These are phyloP conservation scores for Waltiozyma sp. DNA, from an alignment of 1,139 yeast species.

Conservation along the genomic window DNA sequence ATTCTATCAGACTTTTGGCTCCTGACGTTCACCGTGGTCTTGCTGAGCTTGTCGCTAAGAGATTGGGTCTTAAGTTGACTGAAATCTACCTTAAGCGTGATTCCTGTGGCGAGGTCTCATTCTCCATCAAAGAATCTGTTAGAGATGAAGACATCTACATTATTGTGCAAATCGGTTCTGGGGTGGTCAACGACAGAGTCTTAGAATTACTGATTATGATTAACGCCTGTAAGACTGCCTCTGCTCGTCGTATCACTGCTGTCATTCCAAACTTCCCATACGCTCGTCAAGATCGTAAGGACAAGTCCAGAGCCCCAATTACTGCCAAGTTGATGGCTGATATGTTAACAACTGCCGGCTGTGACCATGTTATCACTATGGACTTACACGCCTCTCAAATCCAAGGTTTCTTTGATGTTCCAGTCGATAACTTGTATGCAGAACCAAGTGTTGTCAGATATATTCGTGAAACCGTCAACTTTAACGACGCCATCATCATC, in stretches of 20 bases:
- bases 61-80: constrained; percentile 52
- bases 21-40: constrained; percentile 83
- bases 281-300: constrained; percentile 96
- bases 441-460: constrained; percentile 90
- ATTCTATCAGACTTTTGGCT: constrained; percentile 80
- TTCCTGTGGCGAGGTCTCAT: constrained; percentile 79
- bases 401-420: constrained; percentile 93
- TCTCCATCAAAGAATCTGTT: constrained; percentile 88
- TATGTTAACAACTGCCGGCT: constrained; percentile 90
- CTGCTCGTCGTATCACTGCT: constrained; percentile 91
- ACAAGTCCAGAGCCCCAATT: constrained; percentile 92
- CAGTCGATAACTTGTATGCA: constrained; percentile 92
- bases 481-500: constrained; percentile 68
- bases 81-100: constrained; percentile 60
- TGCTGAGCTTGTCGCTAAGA: constrained; percentile 72
- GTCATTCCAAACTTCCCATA: constrained; percentile 94
- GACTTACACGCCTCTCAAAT: constrained; percentile 96
- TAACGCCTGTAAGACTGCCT: constrained; percentile 91
- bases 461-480: constrained; percentile 63
- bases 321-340: constrained; percentile 96
- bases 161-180: constrained; percentile 83
- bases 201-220: constrained; percentile 85
- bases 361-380: constrained; percentile 95
- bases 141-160: constrained; percentile 94
- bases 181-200: constrained; percentile 79